A percentile compares a stretch with the other conserved stretches of the same genome.
These are phyloP conservation scores for Scopulariopsis brevicaulis DNA, from an alignment of 2,329 filamentous ascomycete species.

Conservation along the genomic window DNA sequence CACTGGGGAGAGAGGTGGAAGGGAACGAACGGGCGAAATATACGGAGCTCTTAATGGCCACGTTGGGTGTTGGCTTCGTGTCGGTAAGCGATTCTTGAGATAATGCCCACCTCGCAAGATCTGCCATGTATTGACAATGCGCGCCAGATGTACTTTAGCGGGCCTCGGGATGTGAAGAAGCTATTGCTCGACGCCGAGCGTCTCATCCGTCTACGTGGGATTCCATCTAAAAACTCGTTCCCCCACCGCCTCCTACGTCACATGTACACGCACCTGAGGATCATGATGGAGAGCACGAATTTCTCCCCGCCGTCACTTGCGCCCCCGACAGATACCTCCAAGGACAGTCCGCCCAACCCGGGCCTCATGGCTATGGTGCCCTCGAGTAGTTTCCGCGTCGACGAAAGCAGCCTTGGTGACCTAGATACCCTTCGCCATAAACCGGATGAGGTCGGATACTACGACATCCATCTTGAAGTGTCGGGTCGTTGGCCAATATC, in stretches of 20 bases:
- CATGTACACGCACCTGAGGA: slow-evolving; percentile 30
- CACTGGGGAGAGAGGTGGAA: slow-evolving; percentile 19
- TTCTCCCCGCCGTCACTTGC: slow-evolving; percentile 6
- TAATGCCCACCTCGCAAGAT: background rate
- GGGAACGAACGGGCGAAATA: slow-evolving; percentile 25
- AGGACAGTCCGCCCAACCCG: background rate
- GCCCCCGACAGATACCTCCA: background rate
- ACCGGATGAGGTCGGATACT: slow-evolving; percentile 26
- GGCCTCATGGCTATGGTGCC: slow-evolving; percentile 1
- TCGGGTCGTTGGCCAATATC: slow-evolving; percentile 27
- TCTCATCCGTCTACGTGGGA: slow-evolving; percentile 24
- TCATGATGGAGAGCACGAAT: slow-evolving; percentile 27
- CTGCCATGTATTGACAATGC: background rate
- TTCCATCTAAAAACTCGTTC: slow-evolving; percentile 24
- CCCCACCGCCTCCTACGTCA: slow-evolving; percentile 30
- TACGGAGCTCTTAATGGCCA: slow-evolving; percentile 30
- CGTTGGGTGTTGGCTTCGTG: slow-evolving; percentile 18
- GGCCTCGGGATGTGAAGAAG: slow-evolving; percentile 1
- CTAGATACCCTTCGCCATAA: slow-evolving; percentile 15
- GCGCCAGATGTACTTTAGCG: background rate
- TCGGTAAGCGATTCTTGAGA: slow-evolving; percentile 8
- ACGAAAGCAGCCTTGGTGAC: slow-evolving; percentile 14
- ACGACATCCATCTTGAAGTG: slow-evolving; percentile 29
- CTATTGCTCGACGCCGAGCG: slow-evolving; percentile 28
- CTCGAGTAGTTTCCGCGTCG: slow-evolving; percentile 16